Evolutionary conservation across 352 stramenopile species (phyloP).

Genomic region (Ochromonadaceae sp.): DNA sequence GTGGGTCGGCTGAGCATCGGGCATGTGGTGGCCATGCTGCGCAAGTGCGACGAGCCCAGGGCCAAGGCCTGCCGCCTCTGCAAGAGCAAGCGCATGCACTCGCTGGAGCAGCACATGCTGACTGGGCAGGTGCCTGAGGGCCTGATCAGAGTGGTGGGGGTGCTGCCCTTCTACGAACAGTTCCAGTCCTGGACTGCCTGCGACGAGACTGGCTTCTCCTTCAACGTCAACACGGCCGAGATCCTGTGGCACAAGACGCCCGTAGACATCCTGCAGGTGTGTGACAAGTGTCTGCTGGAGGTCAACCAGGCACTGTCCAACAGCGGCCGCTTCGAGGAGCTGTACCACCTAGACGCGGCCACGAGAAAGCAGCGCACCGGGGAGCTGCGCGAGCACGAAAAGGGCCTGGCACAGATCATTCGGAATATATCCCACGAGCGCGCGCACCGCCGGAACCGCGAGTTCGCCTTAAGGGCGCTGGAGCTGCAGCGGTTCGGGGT

Average conservation of each 20-base stretch:
- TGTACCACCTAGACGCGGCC: not conserved
- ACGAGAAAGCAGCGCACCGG: not conserved
- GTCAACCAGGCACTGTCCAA: not conserved
- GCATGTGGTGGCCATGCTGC: not conserved
- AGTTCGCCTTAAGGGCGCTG: not conserved
- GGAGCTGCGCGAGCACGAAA: not conserved
- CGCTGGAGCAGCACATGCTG: not conserved
- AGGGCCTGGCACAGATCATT: not conserved
- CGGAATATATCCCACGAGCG: not conserved
- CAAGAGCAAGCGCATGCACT: not conserved
- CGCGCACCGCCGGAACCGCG: not conserved
- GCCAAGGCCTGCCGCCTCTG: not conserved
- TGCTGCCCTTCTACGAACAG: not conserved
- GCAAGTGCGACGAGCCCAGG: not conserved
- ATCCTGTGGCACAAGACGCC: not conserved
- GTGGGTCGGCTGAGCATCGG: not conserved
- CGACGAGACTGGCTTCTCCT: not conserved
- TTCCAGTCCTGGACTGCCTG: not conserved
- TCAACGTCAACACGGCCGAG: not conserved
- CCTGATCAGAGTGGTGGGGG: not conserved
- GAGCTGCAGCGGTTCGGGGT: not conserved
- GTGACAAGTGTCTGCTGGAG: constrained; percentile 10
- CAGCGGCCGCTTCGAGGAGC: not conserved
- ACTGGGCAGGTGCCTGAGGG: not conserved
- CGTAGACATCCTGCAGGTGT: constrained; percentile 6